Evolutionary conservation across 2,329 filamentous ascomycete genomes (phyloP).

Genomic region (Cryphonectria naterciae): DNA sequence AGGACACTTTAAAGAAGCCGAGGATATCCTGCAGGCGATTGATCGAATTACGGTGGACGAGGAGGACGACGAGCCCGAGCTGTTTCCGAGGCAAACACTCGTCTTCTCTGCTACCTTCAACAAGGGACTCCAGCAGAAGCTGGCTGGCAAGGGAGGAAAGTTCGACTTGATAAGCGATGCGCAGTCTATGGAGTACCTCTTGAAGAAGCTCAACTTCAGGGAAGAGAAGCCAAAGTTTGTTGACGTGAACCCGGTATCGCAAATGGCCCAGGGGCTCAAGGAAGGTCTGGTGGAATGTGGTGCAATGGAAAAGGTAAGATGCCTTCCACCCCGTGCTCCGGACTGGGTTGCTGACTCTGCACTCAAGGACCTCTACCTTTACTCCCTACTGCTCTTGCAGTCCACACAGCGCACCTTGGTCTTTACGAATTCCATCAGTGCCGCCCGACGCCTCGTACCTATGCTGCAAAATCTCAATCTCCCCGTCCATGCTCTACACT

Average conservation of each 20-base stretch:
- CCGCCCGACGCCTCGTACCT: conserved; percentile 83
- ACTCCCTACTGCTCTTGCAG: conserved; percentile 82
- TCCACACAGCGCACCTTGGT: conserved; percentile 80
- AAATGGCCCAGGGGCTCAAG: conserved; percentile 84
- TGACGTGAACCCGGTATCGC: conserved; percentile 84
- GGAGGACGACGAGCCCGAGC: conserved; percentile 50
- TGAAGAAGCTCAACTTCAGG: conserved; percentile 87
- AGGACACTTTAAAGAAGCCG: conserved; percentile 92
- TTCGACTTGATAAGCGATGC: conserved; percentile 70
- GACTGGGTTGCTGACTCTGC: conserved; percentile 30
- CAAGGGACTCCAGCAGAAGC: conserved; percentile 86
- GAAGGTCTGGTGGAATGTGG: conserved; percentile 92
- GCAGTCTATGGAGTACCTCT: conserved; percentile 89
- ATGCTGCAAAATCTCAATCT: conserved; percentile 83
- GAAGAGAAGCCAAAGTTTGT: conserved; percentile 86
- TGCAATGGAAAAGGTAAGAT: conserved; percentile 82
- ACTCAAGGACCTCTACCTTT: conserved; percentile 85
- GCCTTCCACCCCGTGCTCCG: background rate
- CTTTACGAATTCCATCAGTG: conserved; percentile 95
- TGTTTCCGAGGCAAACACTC: conserved; percentile 74
- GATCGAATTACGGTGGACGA: conserved; percentile 71
- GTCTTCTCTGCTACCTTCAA: conserved; percentile 98
- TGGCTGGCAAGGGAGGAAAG: conserved; percentile 74
- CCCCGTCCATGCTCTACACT: conserved; percentile 79
- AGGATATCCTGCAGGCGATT: conserved; percentile 81